Evolutionary conservation across 2,329 filamentous ascomycete genomes (phyloP).

Genomic region (Colletotrichum sp.): DNA sequence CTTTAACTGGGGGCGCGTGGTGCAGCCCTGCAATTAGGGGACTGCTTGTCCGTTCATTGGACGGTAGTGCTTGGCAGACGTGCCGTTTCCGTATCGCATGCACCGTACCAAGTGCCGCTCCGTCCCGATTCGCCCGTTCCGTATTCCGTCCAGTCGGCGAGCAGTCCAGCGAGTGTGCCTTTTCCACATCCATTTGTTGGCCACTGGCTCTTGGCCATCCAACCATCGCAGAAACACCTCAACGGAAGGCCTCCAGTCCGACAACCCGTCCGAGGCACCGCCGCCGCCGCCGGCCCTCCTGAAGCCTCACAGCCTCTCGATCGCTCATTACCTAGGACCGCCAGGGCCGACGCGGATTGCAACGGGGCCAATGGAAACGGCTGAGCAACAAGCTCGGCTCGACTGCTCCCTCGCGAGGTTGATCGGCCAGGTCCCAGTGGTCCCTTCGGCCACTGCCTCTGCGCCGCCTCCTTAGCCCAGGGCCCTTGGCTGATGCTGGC

Average conservation of each 20-base stretch:
- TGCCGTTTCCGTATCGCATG: not conserved
- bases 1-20: not conserved
- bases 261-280: not conserved
- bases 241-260: not conserved
- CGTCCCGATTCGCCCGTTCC: not conserved
- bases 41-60: not conserved
- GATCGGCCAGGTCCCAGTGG: not conserved
- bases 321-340: not conserved
- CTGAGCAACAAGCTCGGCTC: not conserved
- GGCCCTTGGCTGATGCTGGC: not conserved
- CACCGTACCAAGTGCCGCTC: not conserved
- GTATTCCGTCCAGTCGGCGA: not conserved
- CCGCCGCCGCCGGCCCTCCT: not conserved
- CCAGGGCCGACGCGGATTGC: not conserved
- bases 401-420: not conserved
- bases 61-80: not conserved
- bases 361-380: not conserved
- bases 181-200: not conserved
- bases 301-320: not conserved
- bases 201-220: not conserved
- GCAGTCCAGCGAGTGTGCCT: not conserved
- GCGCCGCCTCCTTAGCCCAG: not conserved
- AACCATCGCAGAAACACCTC: not conserved
- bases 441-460: not conserved
- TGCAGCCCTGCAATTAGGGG: slow-evolving; percentile 11